Evolutionary conservation across 305 asterid genomes (phyloP), one percentile per base, ranked within the genome.

Genomic region (Vinca major): DNA sequence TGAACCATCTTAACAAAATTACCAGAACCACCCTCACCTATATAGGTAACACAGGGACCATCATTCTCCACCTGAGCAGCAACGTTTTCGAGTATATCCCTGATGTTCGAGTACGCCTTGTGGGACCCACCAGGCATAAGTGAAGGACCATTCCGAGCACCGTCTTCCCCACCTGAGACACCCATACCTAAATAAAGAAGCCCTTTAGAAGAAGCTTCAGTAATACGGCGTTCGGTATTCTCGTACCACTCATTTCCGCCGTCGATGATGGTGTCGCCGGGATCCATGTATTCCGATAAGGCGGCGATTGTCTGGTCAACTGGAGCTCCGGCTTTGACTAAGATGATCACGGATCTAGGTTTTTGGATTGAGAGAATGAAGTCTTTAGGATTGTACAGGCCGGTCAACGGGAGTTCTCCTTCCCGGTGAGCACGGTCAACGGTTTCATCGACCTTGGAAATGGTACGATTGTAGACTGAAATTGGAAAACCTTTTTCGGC

Each of bases 221-320:
- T 53, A 47, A 85, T 81, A 2, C 97, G 79, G 7, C 97, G 77
- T 69, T 91, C 96, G 7, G 96, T 91, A 72, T 91, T 91, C 70
- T 91, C 93, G 41, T 91, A 89, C 96, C 97, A 91, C 85, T 91
- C 97, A 53, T 91, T 91, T 0, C 96, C 97, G 0, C 97, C 96
- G 70, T 91, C 95, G 62, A 90, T 83, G 71, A 90, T 88, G 53
- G 94, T 82, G 71, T 90, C 96, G 0, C 97, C 96, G 49, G 90
- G 86, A 54, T 88, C 94, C 96, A 90, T 86, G 52, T 79, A 74
- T 20, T 84, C 86, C 7, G 91, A 57, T 3, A 90, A 74, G 10
- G 88, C 85, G 10, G 89, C 79, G 58, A 90, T 90, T 37, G 94
- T 90, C 21, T 85, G 92, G 81, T 90, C 97, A 63, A 88, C 97